Evolutionary conservation across 2,329 filamentous ascomycete genomes (phyloP), one percentile per base, ranked within the genome.

Genomic region (Diplocarpon mali): DNA sequence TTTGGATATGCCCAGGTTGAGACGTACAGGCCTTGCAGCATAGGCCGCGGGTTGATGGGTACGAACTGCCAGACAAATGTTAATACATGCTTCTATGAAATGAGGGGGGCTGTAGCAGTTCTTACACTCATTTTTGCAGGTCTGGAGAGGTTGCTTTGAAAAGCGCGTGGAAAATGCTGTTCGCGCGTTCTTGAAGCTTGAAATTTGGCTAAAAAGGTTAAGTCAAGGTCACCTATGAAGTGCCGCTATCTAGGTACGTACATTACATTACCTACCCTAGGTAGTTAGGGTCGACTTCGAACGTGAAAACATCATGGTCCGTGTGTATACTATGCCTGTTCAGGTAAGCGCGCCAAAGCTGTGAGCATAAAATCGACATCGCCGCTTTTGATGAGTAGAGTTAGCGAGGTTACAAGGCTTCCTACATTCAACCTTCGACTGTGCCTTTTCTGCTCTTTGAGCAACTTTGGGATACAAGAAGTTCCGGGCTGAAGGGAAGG

Each of bases 11-110:
- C 41, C 20, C 20, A 24, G n/a, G 32, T 24, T 5, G 14, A 7
- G 51, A 75, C 80, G 60, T 79, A 87, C 80, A 95, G 80, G 63
- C 81, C 81, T 71, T 95, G 88, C 64, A 98, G 83, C 76, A 95
- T 88, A 35, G 92, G 92, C 66, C 90, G 86, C 62, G 92, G 92
- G 75, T 98, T 98, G 62, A 96, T 74, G 53, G 92, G 92, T 65
- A 93, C 82, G 70, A 94, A 93, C 78, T 82, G 49, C 40, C 39
- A 20, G n/a, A 29, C 2, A 46, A 37, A 24, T 31, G 47, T 62
- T 55, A 62, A 57, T 37, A 11, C 14, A 17, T 7, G n/a, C 14
- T 24, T 10, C 2, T 36, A 40, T 20, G 30, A 34, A 29, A 13
- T 14, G 2, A n/a, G 40, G 36, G 14, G 30, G 2, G 13, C 12